These are phyloP conservation scores for Cicer arietinum DNA, from an alignment of 306 rosid species.

Conservation along the genomic window DNA sequence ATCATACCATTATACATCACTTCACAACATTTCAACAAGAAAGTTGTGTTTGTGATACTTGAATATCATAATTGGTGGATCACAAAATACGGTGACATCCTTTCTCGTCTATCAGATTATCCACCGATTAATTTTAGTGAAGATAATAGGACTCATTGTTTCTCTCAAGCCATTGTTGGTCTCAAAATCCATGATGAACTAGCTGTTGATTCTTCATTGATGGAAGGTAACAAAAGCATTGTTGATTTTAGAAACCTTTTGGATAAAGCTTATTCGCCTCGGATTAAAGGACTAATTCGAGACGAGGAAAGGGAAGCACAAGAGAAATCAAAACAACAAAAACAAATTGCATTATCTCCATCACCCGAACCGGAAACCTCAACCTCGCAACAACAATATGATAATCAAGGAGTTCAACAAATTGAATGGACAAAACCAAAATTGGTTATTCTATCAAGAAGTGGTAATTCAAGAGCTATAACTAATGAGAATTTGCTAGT, in stretches of 20 bases:
- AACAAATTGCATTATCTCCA: constrained; percentile 41
- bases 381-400: constrained; percentile 31
- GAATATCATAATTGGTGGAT: constrained; percentile 95
- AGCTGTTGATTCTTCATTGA: constrained; percentile 65
- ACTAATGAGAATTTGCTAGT: constrained; percentile 74
- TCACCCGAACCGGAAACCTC: constrained; percentile 43
- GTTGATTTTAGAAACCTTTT: constrained; percentile 75
- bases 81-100: constrained; percentile 75
- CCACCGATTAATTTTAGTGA: constrained; percentile 62
- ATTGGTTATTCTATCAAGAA: constrained; percentile 71
- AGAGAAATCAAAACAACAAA: constrained; percentile 39
- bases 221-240: constrained; percentile 64
- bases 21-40: constrained; percentile 76
- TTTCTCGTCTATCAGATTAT: constrained; percentile 76
- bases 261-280: constrained; percentile 76
- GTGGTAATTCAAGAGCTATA: constrained; percentile 68
- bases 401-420: constrained; percentile 26
- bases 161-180: constrained; percentile 83
- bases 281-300: constrained; percentile 61
- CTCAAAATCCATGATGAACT: constrained; percentile 87
- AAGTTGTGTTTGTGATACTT: constrained; percentile 85
- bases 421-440: constrained; percentile 53
- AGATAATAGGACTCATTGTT: constrained; percentile 81
- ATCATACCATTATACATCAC: constrained; percentile 84
- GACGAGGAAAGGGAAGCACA: constrained; percentile 60